These are phyloP conservation scores for Teratosphaeria zuluensis DNA, from an alignment of 2,329 filamentous ascomycete species.

Conservation along the genomic window DNA sequence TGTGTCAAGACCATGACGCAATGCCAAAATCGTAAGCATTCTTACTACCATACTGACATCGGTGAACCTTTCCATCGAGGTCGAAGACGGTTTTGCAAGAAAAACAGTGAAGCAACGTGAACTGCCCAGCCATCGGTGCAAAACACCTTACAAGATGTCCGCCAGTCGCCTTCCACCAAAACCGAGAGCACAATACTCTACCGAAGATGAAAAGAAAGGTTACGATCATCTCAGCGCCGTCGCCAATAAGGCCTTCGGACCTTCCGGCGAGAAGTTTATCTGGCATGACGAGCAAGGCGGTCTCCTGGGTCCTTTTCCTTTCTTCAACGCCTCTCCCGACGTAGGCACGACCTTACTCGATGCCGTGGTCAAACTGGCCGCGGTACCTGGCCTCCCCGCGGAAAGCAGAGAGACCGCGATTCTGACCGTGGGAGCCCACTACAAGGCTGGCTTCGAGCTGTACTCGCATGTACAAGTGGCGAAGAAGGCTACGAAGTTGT, in stretches of 20 bases:
- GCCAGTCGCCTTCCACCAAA: constrained; percentile 4
- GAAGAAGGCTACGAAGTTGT: constrained; percentile 5
- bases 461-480: constrained; percentile 15
- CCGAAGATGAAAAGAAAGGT: constrained; percentile 1
- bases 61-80: background rate
- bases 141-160: background rate
- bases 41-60: background rate
- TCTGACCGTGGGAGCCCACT: constrained; percentile 12
- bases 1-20: background rate
- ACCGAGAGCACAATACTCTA: constrained; percentile 3
- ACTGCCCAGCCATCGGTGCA: background rate
- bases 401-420: constrained; percentile 15
- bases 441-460: constrained; percentile 13
- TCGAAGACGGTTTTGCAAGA: background rate
- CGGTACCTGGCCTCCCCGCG: constrained; percentile 8
- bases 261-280: constrained; percentile 3
- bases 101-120: background rate
- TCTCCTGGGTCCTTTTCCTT: constrained; percentile 13
- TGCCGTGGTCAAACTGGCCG: constrained; percentile 3
- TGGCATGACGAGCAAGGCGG: constrained; percentile 6
- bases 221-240: constrained; percentile 4
- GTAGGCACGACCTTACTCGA: constrained; percentile 4
- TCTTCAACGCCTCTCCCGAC: constrained; percentile 5
- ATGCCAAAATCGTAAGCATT: background rate
- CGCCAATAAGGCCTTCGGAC: constrained; percentile 1